A percentile compares a stretch with the other conserved stretches of the same genome.
Conservation (phyloP, 2,329 filamentous ascomycete species). For the Cladosporium sp. region DNA sequence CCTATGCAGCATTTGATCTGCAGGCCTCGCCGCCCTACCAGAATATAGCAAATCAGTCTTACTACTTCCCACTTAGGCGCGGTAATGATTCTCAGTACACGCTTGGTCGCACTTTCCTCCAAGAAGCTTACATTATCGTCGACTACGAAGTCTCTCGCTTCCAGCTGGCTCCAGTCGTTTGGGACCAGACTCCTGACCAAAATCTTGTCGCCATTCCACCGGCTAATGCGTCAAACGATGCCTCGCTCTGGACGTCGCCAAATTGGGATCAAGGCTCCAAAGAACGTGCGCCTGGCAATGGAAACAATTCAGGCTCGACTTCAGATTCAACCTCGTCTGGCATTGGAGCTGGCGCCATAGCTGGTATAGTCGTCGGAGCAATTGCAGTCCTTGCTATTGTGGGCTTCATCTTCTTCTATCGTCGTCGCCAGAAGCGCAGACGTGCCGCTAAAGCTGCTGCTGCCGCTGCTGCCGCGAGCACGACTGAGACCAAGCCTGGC, state of each 20-base stretch:
- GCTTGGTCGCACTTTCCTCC: constrained; percentile 65
- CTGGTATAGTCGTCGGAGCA: constrained; percentile 42
- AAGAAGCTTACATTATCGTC: constrained; percentile 57
- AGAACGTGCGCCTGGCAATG: neutral
- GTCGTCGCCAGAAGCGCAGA: constrained; percentile 17
- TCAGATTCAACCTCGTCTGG: constrained; percentile 11
- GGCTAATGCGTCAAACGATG: constrained; percentile 5
- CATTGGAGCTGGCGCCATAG: constrained; percentile 37
- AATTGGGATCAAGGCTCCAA: neutral
- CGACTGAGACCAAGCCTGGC: neutral
- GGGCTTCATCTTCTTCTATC: constrained; percentile 31
- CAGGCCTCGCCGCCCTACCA: constrained; percentile 46
- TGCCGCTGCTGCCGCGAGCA: neutral
- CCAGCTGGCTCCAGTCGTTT: constrained; percentile 39
- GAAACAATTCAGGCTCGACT: neutral
- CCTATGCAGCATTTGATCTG: constrained; percentile 49
- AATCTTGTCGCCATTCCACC: constrained; percentile 28
- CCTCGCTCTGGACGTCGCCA: constrained; percentile 11
- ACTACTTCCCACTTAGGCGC: constrained; percentile 64
- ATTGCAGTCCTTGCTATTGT: constrained; percentile 32
- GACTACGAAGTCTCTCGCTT: constrained; percentile 48
- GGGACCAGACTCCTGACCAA: constrained; percentile 20
- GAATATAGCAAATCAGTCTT: constrained; percentile 56
- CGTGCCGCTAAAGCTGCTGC: constrained; percentile 3
- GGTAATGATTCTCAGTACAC: constrained; percentile 49